These are phyloP conservation scores for Alternaria viburni DNA, from an alignment of 2,329 filamentous ascomycete species.

Conservation along the genomic window DNA sequence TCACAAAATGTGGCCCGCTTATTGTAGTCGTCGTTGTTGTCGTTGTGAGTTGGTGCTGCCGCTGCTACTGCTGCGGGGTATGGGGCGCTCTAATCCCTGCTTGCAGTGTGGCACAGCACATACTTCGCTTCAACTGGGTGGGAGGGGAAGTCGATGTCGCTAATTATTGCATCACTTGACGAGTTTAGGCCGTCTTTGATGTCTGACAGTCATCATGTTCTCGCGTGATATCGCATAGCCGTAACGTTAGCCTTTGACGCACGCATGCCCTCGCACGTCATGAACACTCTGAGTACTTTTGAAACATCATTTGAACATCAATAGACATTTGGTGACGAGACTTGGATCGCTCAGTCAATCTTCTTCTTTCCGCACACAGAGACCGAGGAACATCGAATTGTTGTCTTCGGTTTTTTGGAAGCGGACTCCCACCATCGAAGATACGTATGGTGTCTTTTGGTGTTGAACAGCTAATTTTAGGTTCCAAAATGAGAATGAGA, in stretches of 20 bases:
- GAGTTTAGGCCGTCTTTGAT: not conserved
- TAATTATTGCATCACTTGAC: not conserved
- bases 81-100: not conserved
- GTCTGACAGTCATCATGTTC: not conserved
- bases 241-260: not conserved
- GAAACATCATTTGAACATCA: not conserved
- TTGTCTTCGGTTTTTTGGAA: not conserved
- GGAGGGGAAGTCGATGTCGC: not conserved
- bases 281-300: not conserved
- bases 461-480: not conserved
- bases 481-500: not conserved
- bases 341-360: not conserved
- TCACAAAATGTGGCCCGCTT: not conserved
- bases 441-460: not conserved
- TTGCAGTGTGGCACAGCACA: not conserved
- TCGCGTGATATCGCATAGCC: not conserved
- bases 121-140: not conserved
- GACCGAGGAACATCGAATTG: not conserved
- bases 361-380: not conserved
- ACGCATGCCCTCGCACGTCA: not conserved
- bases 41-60: not conserved
- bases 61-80: not conserved
- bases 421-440: not conserved
- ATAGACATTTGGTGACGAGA: not conserved
- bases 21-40: not conserved